Evolutionary conservation across 768 basidiomycete genomes (phyloP), one percentile per base, ranked within the genome.

Genomic region (Aureoboletus auriporus): DNA sequence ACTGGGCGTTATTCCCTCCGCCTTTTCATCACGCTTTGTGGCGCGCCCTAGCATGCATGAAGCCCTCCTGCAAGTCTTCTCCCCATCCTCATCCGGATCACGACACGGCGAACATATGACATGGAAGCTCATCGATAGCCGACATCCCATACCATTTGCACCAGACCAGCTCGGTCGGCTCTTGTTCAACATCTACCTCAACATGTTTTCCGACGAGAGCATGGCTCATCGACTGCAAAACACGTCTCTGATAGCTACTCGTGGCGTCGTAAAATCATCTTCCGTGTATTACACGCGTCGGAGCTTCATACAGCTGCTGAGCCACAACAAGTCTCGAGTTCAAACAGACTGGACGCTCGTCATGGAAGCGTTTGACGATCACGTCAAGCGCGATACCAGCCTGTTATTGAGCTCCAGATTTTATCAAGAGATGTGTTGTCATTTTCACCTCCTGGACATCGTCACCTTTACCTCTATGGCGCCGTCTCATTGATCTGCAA

Each of bases 371-470:
- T 33, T 70, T 72, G 48, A 49, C 68, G 12, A 50, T 1, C 8
- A 43, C 10, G 46, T 63, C 4, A 0, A 11, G 30, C 33, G 5
- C 7, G 59, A 66, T 41, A 44, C 14, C 0, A 57, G 31, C 28
- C 46, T 66, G 20, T 38, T 61, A 31, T 26, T 67, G 43, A 66
- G 53, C 29, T 61, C 53, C 17, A 59, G 65, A 35, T 63, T 71
- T 48, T 69, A 71, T 49, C 77, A 80, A 48, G 79, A 82, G 37
- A 58, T 82, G 42, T 74, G 68, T 42, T 57, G 66, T 13, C 70
- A 76, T 13, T 60, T 79, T 5, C 69, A 78, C 50, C 64, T 71
- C 12, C 60, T 70, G 20, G 70, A 68, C 12, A 54, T 80, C 0
- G 57, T 69, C 48, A 69, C 70, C 5, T 62, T 64, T 17, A 37